phyloP scores from a whole-genome alignment of 164 flowering plant species.

The Liquidambar formosana region DNA sequence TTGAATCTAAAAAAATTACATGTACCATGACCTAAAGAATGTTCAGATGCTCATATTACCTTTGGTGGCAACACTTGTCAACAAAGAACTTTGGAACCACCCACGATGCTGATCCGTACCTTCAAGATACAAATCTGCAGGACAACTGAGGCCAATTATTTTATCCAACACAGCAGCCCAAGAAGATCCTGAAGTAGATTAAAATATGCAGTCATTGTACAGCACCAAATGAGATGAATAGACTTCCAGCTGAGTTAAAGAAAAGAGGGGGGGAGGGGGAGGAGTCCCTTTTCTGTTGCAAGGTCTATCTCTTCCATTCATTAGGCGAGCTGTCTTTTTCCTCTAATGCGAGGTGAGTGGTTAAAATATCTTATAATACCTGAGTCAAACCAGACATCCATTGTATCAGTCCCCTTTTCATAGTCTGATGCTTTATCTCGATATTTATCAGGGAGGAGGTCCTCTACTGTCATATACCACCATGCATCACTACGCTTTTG shows the following conservation, averaged over 20 bases:
- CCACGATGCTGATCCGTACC: conserved; percentile 99
- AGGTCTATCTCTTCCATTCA: no score
- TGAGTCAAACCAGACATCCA: conserved; percentile 99
- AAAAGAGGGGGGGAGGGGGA: no score
- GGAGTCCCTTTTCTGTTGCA: no score
- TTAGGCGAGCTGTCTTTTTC: no score
- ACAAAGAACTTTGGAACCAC: conserved; percentile 97
- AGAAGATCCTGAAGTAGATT: conserved; percentile 70
- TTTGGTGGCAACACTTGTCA: conserved; percentile 86
- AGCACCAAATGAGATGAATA: not conserved
- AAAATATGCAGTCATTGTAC: not conserved
- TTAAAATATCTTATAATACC: conserved; percentile 43
- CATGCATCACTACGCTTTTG: conserved; percentile 96
- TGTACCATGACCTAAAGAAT: not conserved
- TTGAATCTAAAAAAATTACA: not conserved
- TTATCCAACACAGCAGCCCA: conserved; percentile 96
- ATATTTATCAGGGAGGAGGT: conserved; percentile 83
- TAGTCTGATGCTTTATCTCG: conserved; percentile 73
- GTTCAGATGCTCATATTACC: conserved; percentile 34
- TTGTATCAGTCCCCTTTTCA: conserved; percentile 92
- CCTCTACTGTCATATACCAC: conserved; percentile 95
- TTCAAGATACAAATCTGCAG: conserved; percentile 97
- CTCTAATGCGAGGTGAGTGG: no score
- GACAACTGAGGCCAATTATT: conserved; percentile 61
- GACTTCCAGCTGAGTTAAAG: no score